A percentile compares a stretch with the other conserved stretches of the same genome.
Evolutionary conservation across 306 rosid species (phyloP).

Genomic region (Quercus robur): DNA sequence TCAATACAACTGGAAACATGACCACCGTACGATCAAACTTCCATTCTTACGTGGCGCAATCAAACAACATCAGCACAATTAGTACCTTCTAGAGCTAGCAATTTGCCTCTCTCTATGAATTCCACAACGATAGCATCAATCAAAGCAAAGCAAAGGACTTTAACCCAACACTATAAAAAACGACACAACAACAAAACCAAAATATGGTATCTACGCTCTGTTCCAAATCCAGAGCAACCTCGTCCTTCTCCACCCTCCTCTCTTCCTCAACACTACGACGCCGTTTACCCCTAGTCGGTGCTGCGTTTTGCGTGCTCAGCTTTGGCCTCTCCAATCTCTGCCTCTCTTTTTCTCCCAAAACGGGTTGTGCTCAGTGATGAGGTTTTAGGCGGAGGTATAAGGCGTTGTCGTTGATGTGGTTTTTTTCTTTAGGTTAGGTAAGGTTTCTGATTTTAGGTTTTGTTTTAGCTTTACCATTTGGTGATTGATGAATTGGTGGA

Average conservation of each 20-base stretch:
- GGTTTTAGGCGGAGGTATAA: too few species aligned
- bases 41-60: not conserved
- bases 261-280: slow-evolving; percentile 48
- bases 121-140: too few species aligned
- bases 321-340: slow-evolving; percentile 42
- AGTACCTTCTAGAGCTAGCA: not conserved
- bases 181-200: not conserved
- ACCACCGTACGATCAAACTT: not conserved
- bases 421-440: too few species aligned
- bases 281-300: slow-evolving; percentile 70
- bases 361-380: slow-evolving; percentile 49
- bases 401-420: too few species aligned
- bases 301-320: slow-evolving; percentile 62
- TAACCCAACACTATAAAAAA: not conserved
- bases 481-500: too few species aligned
- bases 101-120: too few species aligned
- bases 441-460: too few species aligned
- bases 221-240: slow-evolving; percentile 14
- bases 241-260: slow-evolving; percentile 11
- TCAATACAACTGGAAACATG: not conserved
- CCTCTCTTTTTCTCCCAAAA: slow-evolving; percentile 39
- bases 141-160: not conserved
- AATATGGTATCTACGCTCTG: slow-evolving; percentile 54
- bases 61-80: not conserved
- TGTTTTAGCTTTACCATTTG: too few species aligned